A percentile compares a stretch with the other conserved stretches of the same genome.
These are phyloP conservation scores for Vitellaria paradoxa DNA, from an alignment of 179 eudicot genomes.

Conservation along the genomic window DNA sequence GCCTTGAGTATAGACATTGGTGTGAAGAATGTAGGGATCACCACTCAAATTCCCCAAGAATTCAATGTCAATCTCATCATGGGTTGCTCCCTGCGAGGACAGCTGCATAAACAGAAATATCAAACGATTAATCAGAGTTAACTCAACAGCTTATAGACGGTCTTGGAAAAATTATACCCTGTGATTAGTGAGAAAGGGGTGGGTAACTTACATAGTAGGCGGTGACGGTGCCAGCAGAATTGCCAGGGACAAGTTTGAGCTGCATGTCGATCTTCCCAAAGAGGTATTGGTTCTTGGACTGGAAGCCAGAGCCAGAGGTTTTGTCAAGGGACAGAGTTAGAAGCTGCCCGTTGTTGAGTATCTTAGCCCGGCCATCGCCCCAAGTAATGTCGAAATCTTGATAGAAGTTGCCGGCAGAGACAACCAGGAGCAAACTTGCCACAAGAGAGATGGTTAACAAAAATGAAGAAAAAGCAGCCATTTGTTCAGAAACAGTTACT, in stretches of 20 bases:
- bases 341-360: conserved; percentile 17
- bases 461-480: no score
- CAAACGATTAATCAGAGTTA: not conserved
- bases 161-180: no score
- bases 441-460: no score
- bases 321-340: conserved; percentile 16
- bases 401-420: conserved; percentile 1
- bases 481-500: no score
- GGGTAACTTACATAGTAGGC: conserved; percentile 41
- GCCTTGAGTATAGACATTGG: conserved; percentile 32
- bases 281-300: conserved; percentile 30
- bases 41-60: conserved; percentile 49
- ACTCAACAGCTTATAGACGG: no score
- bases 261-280: conserved; percentile 36
- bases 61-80: conserved; percentile 55
- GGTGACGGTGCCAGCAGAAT: conserved; percentile 27
- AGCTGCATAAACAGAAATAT: conserved; percentile 29
- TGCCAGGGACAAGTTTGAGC: conserved; percentile 36
- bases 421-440: not conserved
- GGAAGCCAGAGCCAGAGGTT: conserved; percentile 37
- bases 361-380: conserved; percentile 17
- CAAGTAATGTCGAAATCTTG: conserved; percentile 8
- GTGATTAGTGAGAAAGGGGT: not conserved
- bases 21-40: conserved; percentile 52
- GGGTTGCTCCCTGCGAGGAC: conserved; percentile 32